Evolutionary conservation across 495 filamentous ascomycete species (phyloP).

Genomic region (Talaromyces liani): DNA sequence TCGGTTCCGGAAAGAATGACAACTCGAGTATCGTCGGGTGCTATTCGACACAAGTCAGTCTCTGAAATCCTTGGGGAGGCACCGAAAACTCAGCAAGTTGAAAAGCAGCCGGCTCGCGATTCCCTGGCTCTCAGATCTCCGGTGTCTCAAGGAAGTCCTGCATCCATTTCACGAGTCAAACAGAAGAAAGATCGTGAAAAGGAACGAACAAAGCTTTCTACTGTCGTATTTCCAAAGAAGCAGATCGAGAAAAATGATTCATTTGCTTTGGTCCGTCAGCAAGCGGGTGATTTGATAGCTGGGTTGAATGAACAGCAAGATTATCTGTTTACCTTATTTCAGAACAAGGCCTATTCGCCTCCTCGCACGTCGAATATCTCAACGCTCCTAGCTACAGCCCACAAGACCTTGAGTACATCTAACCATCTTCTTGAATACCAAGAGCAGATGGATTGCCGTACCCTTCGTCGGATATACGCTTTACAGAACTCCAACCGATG

Average conservation of each 20-base stretch:
- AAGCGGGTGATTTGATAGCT: constrained; percentile 39
- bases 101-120: constrained; percentile 13
- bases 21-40: constrained; percentile 57
- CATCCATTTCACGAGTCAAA: constrained; percentile 40
- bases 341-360: constrained; percentile 56
- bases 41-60: constrained; percentile 64
- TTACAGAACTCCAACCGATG: constrained; percentile 83
- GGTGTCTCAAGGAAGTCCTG: constrained; percentile 29
- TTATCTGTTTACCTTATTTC: constrained; percentile 76
- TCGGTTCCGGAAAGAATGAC: constrained; percentile 49
- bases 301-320: constrained; percentile 53
- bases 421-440: constrained; percentile 69
- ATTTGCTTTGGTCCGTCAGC: constrained; percentile 29
- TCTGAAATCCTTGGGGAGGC: constrained; percentile 64
- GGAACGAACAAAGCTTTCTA: constrained; percentile 60
- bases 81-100: constrained; percentile 31
- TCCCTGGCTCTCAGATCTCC: constrained; percentile 19
- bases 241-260: constrained; percentile 32
- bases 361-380: constrained; percentile 54
- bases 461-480: constrained; percentile 76
- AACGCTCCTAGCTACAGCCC: constrained; percentile 61
- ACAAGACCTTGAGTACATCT: constrained; percentile 73
- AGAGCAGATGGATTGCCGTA: constrained; percentile 76
- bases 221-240: constrained; percentile 73
- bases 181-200: constrained; percentile 52